Conservation (phyloP, 345 rosid species). For the Murraya koenigii region DNA sequence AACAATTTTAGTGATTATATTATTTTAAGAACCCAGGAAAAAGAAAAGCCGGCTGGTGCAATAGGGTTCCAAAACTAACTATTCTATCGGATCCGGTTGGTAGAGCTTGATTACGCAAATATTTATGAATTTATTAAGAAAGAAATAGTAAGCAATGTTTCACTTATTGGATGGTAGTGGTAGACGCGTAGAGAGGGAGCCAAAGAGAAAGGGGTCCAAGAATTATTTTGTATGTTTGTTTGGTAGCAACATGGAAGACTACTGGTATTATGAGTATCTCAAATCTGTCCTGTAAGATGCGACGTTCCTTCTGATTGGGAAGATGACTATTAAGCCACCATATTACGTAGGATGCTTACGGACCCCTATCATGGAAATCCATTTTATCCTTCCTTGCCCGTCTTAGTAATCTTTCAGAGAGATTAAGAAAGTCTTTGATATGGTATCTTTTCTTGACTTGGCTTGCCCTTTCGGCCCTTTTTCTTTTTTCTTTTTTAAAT, state of each 20-base stretch:
- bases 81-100: constrained; percentile 36
- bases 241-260: constrained; percentile 22
- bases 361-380: constrained; percentile 10
- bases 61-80: constrained; percentile 26
- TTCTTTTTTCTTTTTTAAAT: neutral
- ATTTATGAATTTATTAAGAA: neutral
- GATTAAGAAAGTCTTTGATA: constrained; percentile 8
- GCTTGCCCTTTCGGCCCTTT: neutral
- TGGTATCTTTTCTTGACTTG: constrained; percentile 25
- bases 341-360: constrained; percentile 23
- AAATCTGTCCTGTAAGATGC: constrained; percentile 16
- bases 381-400: constrained; percentile 13
- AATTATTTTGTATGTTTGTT: constrained; percentile 6
- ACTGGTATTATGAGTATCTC: constrained; percentile 12
- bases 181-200: neutral
- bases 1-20: constrained; percentile 10
- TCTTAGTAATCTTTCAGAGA: constrained; percentile 14
- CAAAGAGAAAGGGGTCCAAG: constrained; percentile 9
- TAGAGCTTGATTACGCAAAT: constrained; percentile 35
- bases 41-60: constrained; percentile 55
- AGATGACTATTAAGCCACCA: constrained; percentile 39
- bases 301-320: constrained; percentile 42
- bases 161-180: constrained; percentile 27
- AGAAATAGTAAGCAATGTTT: neutral
- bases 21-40: constrained; percentile 16